A percentile compares a stretch with the other conserved stretches of the same genome.
phyloP scores from a whole-genome alignment of 2,329 filamentous ascomycete genomes.

The Pyrenochaeta sp. region DNA sequence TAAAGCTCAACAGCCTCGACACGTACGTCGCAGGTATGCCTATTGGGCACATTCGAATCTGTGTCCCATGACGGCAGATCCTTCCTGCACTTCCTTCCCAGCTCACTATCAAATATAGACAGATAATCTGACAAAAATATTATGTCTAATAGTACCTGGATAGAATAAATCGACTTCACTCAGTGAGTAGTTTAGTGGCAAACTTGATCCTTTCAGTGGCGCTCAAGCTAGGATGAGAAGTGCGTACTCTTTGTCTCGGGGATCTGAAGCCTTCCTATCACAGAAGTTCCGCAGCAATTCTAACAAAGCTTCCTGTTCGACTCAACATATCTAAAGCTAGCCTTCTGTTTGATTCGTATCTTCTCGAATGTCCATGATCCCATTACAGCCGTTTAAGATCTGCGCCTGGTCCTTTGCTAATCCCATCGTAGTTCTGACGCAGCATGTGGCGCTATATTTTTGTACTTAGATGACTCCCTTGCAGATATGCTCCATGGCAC shows the following conservation, averaged over 20 bases:
- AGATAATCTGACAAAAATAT: conserved; percentile 7
- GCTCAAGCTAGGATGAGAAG: conserved; percentile 12
- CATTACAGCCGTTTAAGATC: conserved; percentile 7
- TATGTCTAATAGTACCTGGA: conserved; percentile 7
- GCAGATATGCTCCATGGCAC: conserved; percentile 21
- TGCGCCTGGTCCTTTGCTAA: conserved; percentile 5
- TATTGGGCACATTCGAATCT: conserved; percentile 23
- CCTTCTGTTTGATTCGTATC: background rate
- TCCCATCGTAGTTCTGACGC: background rate
- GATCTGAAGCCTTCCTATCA: conserved; percentile 22
- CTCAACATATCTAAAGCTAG: too few species aligned
- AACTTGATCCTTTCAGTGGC: background rate
- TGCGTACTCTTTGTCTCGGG: conserved; percentile 28
- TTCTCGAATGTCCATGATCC: conserved; percentile 7
- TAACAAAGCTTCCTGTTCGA: background rate
- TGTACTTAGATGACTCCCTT: conserved; percentile 2
- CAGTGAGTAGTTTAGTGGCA: conserved; percentile 17
- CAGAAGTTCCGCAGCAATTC: conserved; percentile 10
- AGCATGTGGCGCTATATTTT: conserved; percentile 7
- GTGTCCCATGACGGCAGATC: conserved; percentile 34
- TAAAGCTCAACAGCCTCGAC: conserved; percentile 8
- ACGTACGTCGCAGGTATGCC: background rate
- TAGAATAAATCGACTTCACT: conserved; percentile 15
- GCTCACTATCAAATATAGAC: conserved; percentile 19
- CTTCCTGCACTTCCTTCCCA: conserved; percentile 17